These are phyloP conservation scores for Achlya hypogyna DNA, from an alignment of 352 stramenopile genomes.

Conservation along the genomic window DNA sequence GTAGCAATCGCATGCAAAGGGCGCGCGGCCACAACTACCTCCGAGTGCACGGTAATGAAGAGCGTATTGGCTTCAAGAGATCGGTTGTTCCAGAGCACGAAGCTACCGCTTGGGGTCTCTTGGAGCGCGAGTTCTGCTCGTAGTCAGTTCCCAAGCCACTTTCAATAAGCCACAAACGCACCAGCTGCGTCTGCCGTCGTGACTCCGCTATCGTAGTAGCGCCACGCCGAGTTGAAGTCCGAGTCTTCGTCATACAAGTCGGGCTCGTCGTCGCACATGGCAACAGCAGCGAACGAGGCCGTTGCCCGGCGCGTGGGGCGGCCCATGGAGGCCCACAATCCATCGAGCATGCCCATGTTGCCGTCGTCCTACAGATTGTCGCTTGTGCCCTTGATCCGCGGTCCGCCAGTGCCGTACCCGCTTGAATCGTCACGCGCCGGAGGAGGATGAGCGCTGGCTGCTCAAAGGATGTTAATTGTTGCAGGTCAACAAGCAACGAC, in stretches of 20 bases:
- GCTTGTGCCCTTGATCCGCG: neutral
- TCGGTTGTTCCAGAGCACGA: neutral
- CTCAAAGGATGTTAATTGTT: neutral
- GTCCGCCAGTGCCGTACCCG: neutral
- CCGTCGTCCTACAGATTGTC: neutral
- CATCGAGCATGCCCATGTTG: neutral
- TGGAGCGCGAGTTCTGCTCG: neutral
- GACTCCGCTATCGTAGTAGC: conserved; percentile 1
- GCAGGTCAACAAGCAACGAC: neutral
- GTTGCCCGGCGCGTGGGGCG: neutral
- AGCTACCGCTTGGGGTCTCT: neutral
- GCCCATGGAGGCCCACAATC: neutral
- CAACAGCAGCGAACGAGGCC: neutral
- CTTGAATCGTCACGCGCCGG: neutral
- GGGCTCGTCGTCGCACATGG: neutral
- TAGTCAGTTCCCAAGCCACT: neutral
- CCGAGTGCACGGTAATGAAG: neutral
- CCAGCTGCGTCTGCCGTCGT: conserved; percentile 4
- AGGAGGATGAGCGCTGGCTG: neutral
- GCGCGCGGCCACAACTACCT: neutral
- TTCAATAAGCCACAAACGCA: neutral
- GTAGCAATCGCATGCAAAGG: neutral
- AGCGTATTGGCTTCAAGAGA: neutral
- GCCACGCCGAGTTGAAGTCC: conserved; percentile 3
- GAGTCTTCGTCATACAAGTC: neutral